Evolutionary conservation across 345 rosid genomes (phyloP), one percentile per base, ranked within the genome.

Genomic region (Cardamine occulta): DNA sequence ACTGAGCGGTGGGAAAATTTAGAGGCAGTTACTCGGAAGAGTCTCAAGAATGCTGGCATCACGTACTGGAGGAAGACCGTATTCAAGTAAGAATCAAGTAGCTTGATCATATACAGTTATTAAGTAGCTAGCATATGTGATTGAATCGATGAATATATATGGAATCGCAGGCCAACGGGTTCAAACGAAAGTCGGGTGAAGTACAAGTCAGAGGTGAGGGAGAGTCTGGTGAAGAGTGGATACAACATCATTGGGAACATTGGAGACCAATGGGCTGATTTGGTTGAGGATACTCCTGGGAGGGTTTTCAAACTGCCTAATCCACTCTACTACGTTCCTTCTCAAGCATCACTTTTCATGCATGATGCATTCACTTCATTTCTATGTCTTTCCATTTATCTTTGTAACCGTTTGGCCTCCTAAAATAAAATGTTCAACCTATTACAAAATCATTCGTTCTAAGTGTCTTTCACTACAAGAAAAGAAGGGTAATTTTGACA

Each of bases 221-320:
- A 8, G 52, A 32, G 60, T 45, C 62, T 85, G 0, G 83, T 7
- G 72, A 45, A 23, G 45, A 73, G 37, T 8, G 91, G 91, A 8
- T 83, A 82, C 69, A 82, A 84, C 7, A 85, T 88, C 24, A 24
- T 82, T 10, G 93, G 89, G 0, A 87, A 87, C 51, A 73, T 84
- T 29, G 90, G 89, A 6, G 89, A 88, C 66, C 93, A 85, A 19
- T 84, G 88, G 89, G 84, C 85, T 48, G 89, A 83, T 65, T 5
- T 86, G 5, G 1, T 70, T 29, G 85, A 87, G 18, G 29, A 52
- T 1, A 35, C 34, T 8, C 17, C 69, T 13, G 90, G 89, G 14
- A 72, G 88, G 53, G 73, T 79, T 7, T 86, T 88, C 76, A 88
- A 86, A 61, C 57, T 84, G 17, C 91, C 93, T 2, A 74, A 86